Conservation (phyloP, 495 filamentous ascomycete species). For the Aspergillus haitiensis region DNA sequence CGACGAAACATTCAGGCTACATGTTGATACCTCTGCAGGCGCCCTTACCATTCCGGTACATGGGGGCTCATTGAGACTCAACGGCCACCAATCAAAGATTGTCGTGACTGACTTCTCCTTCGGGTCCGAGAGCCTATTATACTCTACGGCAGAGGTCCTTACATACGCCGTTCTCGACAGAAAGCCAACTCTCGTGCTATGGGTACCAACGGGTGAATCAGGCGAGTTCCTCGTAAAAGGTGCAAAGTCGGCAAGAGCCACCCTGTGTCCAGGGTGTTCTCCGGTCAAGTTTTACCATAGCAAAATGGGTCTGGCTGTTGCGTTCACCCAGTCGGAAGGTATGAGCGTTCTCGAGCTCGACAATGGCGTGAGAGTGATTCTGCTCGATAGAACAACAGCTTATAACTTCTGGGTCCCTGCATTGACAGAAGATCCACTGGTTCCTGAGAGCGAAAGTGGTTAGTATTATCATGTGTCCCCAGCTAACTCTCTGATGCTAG, state of each 20-base stretch:
- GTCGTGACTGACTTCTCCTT: slow-evolving; percentile 59
- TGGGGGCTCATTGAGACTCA: slow-evolving; percentile 46
- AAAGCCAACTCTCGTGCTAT: slow-evolving; percentile 51
- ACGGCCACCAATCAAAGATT: slow-evolving; percentile 62
- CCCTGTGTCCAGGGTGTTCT: slow-evolving; percentile 35
- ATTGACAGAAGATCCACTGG: slow-evolving; percentile 50
- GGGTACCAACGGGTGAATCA: slow-evolving; percentile 53
- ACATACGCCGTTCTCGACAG: slow-evolving; percentile 52
- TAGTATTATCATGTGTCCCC: slow-evolving; percentile 15
- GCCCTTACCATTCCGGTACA: slow-evolving; percentile 45
- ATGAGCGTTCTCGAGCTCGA: slow-evolving; percentile 50
- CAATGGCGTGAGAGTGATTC: slow-evolving; percentile 42
- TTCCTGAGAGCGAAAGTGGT: slow-evolving; percentile 47
- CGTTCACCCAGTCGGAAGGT: slow-evolving; percentile 47
- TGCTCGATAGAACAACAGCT: slow-evolving; percentile 53
- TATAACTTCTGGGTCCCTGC: slow-evolving; percentile 59
- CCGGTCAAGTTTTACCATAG: slow-evolving; percentile 39
- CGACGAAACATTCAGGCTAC: slow-evolving; percentile 51
- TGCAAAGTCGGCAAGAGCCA: slow-evolving; percentile 39
- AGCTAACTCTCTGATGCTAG: background rate
- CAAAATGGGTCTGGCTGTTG: slow-evolving; percentile 36
- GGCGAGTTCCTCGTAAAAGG: slow-evolving; percentile 56
- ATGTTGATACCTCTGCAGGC: slow-evolving; percentile 56
- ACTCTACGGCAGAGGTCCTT: slow-evolving; percentile 61
- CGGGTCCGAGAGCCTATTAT: slow-evolving; percentile 51